phyloP scores from a whole-genome alignment of 495 filamentous ascomycete species.

The Lineolata rhizophorae region DNA sequence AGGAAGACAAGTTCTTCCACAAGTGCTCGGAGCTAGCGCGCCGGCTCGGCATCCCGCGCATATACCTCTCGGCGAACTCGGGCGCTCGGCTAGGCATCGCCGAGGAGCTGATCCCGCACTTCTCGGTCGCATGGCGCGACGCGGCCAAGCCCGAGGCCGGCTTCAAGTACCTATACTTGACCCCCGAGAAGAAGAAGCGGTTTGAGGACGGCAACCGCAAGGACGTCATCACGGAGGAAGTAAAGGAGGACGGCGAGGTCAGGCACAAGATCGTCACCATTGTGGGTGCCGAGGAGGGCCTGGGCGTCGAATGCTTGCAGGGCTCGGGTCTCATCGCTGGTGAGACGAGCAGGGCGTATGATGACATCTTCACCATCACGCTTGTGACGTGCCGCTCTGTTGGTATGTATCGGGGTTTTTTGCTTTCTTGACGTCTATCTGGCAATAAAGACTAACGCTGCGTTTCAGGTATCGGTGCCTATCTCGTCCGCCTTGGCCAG shows the following conservation, averaged over 20 bases:
- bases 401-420: conserved; percentile 40
- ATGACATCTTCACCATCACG: conserved; percentile 98
- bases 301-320: conserved; percentile 93
- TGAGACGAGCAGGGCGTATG: conserved; percentile 89
- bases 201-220: conserved; percentile 66
- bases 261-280: conserved; percentile 89
- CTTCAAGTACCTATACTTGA: conserved; percentile 97
- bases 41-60: conserved; percentile 80
- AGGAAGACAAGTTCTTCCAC: conserved; percentile 95
- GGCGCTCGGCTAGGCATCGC: conserved; percentile 95
- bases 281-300: conserved; percentile 81
- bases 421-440: neutral
- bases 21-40: conserved; percentile 94
- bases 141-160: conserved; percentile 60
- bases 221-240: conserved; percentile 71
- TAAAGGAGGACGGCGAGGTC: conserved; percentile 71
- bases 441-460: conserved; percentile 3
- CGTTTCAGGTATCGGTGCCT: conserved; percentile 80
- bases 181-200: conserved; percentile 61
- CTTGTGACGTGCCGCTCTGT: conserved; percentile 95
- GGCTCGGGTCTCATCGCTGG: conserved; percentile 96
- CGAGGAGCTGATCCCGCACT: conserved; percentile 89
- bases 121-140: conserved; percentile 93
- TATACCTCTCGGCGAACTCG: conserved; percentile 98
- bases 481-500: conserved; percentile 92